phyloP scores from a whole-genome alignment of 805 yeast species.

The Ogataea nakhonphanomensis region DNA sequence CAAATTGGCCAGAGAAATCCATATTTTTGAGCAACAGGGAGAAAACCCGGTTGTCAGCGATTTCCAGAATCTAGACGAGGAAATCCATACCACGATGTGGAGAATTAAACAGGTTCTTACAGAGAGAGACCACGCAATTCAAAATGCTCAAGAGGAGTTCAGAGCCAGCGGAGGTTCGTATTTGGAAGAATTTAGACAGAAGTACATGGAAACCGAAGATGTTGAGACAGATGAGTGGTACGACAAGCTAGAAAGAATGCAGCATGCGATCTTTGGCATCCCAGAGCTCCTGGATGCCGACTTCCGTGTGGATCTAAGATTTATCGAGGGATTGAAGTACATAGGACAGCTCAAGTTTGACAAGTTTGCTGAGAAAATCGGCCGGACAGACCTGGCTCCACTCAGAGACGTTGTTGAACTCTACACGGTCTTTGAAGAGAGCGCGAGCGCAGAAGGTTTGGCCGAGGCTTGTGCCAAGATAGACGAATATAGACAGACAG shows the following conservation, averaged over 20 bases:
- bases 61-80: constrained; percentile 31
- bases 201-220: constrained; percentile 54
- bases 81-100: constrained; percentile 63
- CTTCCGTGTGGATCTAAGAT: constrained; percentile 54
- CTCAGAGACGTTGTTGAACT: constrained; percentile 37
- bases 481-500: constrained; percentile 33
- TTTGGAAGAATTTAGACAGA: constrained; percentile 52
- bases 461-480: constrained; percentile 33
- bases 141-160: constrained; percentile 50
- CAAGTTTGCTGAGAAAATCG: constrained; percentile 38
- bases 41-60: constrained; percentile 25
- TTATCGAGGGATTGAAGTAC: constrained; percentile 62
- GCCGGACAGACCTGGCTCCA: constrained; percentile 42
- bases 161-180: constrained; percentile 43
- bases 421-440: constrained; percentile 36
- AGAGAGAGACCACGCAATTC: constrained; percentile 76
- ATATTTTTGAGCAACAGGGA: constrained; percentile 45
- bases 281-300: constrained; percentile 61
- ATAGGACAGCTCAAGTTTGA: constrained; percentile 67
- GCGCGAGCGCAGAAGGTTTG: constrained; percentile 35
- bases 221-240: constrained; percentile 56
- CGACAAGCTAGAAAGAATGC: constrained; percentile 73
- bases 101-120: constrained; percentile 81
- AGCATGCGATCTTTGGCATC: constrained; percentile 81
- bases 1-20: constrained; percentile 68